Conservation (phyloP, 768 basidiomycete species). For the Candolleomyces efflorescens region DNA sequence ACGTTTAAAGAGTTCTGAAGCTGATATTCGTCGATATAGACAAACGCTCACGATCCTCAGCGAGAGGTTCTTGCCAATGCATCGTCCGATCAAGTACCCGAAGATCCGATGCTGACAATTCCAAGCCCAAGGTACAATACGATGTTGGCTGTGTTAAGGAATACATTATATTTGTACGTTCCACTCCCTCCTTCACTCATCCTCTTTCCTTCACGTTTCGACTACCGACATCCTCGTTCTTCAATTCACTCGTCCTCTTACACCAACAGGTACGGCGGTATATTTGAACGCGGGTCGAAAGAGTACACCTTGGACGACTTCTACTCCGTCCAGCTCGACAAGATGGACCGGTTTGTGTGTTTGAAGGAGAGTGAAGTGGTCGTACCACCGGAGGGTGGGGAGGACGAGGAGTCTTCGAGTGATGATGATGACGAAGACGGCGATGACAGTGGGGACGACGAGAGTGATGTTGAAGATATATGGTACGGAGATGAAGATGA, state of each 20-base stretch:
- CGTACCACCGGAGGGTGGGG: conserved; percentile 54
- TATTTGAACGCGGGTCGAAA: conserved; percentile 74
- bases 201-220: too few species aligned
- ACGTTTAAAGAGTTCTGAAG: too few species aligned
- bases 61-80: background rate
- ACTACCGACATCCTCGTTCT: background rate
- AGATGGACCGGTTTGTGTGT: conserved; percentile 74
- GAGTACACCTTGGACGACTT: conserved; percentile 94
- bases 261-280: conserved; percentile 78
- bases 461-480: conserved; percentile 41
- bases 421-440: conserved; percentile 56
- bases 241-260: background rate
- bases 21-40: too few species aligned
- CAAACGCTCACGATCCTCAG: background rate
- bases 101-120: conserved; percentile 55
- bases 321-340: conserved; percentile 74
- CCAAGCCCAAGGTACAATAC: conserved; percentile 82
- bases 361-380: conserved; percentile 62
- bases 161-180: conserved; percentile 81
- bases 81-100: conserved; percentile 3
- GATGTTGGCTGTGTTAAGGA: conserved; percentile 81
- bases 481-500: conserved; percentile 44
- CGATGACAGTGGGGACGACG: conserved; percentile 37
- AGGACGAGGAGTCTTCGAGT: conserved; percentile 58
- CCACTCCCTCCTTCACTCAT: background rate